Conservation (phyloP, 129 eudicot species). For the Daucus carota region DH1_v3.0 NC_030385.2:40068501-40069000, state of each 20-base stretch:
- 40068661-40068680: slow-evolving; percentile 43
- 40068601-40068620: slow-evolving; percentile 57
- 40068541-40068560: slow-evolving; percentile 80
- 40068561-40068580: slow-evolving; percentile 70
- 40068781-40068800: neutral
- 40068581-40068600: slow-evolving; percentile 62
- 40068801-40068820: neutral
- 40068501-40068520: slow-evolving; percentile 1
- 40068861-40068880: slow-evolving; percentile 66
- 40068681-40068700: neutral
- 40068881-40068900: slow-evolving; percentile 76
- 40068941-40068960: slow-evolving; percentile 44
- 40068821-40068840: slow-evolving; percentile 68
- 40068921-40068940: slow-evolving; percentile 65
- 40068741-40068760: neutral
- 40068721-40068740: neutral
- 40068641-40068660: slow-evolving; percentile 58
- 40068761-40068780: neutral
- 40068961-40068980: slow-evolving; percentile 42
- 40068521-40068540: slow-evolving; percentile 89
- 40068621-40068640: slow-evolving; percentile 43
- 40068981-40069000: slow-evolving; percentile 19
- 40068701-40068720: neutral
- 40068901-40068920: slow-evolving; percentile 83
- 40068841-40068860: slow-evolving; percentile 73